Evolutionary conservation across 179 eudicot genomes (phyloP).

Genomic region (Nepenthes alata): DNA sequence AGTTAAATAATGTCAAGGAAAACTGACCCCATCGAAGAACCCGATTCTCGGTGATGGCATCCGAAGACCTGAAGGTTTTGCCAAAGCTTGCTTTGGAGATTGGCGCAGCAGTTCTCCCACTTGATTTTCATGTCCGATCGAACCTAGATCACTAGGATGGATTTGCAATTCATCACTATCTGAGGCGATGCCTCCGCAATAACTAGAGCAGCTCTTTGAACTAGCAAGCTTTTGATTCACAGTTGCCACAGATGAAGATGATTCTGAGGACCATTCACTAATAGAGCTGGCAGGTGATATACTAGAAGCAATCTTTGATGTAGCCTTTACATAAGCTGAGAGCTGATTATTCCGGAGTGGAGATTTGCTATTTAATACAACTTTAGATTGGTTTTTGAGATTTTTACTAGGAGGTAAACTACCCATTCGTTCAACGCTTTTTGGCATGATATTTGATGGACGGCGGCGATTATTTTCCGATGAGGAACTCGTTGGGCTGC

Average conservation of each 20-base stretch:
- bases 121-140: conserved; percentile 15
- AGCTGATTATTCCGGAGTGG: conserved; percentile 19
- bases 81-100: conserved; percentile 24
- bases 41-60: conserved; percentile 92
- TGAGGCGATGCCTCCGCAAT: conserved; percentile 18
- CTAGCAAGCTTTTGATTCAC: conserved; percentile 25
- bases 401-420: conserved; percentile 31
- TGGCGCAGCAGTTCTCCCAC: conserved; percentile 9
- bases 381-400: conserved; percentile 35
- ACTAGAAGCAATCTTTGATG: conserved; percentile 33
- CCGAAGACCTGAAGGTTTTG: conserved; percentile 82
- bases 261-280: conserved; percentile 68
- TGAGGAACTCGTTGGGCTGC: conserved; percentile 38
- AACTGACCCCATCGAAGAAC: conserved; percentile 91
- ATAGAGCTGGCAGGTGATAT: conserved; percentile 71
- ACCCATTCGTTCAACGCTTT: conserved; percentile 26
- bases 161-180: conserved; percentile 17
- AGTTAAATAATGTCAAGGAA: neutral
- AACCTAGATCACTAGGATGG: conserved; percentile 16
- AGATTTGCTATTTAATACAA: conserved; percentile 29
- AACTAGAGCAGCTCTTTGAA: conserved; percentile 27
- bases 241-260: conserved; percentile 50
- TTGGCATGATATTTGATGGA: conserved; percentile 19
- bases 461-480: conserved; percentile 25
- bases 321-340: conserved; percentile 25